Percentiles rank a stretch among this genome's conserved stretches.
phyloP scores from a whole-genome alignment of 257 asterid genomes.

The Perilla frutescens region DNA sequence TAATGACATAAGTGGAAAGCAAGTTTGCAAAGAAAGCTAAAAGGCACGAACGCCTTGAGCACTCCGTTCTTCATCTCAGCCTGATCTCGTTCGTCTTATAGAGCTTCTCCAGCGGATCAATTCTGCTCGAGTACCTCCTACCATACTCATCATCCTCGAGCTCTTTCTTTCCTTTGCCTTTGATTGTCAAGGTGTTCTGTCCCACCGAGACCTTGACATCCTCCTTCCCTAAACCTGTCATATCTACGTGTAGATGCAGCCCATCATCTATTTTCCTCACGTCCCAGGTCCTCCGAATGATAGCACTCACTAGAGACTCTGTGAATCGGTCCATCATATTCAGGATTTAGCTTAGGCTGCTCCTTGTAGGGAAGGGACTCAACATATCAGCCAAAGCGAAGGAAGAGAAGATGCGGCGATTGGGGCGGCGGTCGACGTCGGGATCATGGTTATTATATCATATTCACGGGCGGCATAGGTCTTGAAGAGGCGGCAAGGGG shows the following conservation, averaged over 20 bases:
- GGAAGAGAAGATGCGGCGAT: conserved; percentile 52
- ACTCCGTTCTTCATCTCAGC: no score
- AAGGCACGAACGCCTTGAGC: conserved; percentile 61
- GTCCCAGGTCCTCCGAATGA: conserved; percentile 52
- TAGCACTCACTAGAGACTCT: conserved; percentile 48
- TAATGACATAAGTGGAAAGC: no score
- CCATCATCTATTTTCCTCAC: conserved; percentile 54
- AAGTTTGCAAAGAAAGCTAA: no score
- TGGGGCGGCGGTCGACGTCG: conserved; percentile 45
- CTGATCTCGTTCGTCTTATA: no score
- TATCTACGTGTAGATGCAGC: conserved; percentile 55
- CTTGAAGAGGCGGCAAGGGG: conserved; percentile 42
- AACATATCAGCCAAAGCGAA: conserved; percentile 52
- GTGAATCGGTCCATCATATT: conserved; percentile 74
- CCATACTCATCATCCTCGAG: no score
- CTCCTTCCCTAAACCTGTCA: conserved; percentile 70
- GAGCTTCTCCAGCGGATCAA: no score
- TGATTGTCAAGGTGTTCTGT: no score
- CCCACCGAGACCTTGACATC: no score
- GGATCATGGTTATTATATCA: conserved; percentile 49
- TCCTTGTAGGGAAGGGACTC: conserved; percentile 64
- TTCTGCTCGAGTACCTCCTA: no score
- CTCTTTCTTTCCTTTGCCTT: no score
- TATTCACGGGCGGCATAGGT: conserved; percentile 51
- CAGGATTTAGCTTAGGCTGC: conserved; percentile 70